These are phyloP conservation scores for Coemansia sp. DNA, from an alignment of 192 early-diverging fungal genomes.

Conservation along the genomic window DNA sequence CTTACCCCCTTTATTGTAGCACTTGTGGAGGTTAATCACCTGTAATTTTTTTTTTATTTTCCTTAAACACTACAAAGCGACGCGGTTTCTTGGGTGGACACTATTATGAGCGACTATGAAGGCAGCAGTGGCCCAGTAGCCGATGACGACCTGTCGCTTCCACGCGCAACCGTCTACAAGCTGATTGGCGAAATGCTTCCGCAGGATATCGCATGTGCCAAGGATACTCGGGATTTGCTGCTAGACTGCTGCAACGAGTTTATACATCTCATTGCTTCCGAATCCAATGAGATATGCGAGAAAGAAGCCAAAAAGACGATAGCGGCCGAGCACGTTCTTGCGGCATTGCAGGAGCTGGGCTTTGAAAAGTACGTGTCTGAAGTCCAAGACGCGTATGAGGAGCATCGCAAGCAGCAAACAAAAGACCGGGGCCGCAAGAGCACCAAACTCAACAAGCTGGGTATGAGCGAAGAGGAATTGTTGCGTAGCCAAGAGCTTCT, in stretches of 20 bases:
- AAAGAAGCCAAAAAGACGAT: constrained; percentile 97
- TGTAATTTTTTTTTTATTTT: too few species aligned
- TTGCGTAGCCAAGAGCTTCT: constrained; percentile 78
- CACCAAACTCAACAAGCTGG: constrained; percentile 73
- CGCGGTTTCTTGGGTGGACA: too few species aligned
- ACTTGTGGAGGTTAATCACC: too few species aligned
- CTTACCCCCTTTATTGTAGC: too few species aligned
- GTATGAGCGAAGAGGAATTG: constrained; percentile 83
- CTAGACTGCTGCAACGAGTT: constrained; percentile 97
- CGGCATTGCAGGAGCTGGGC: constrained; percentile 81
- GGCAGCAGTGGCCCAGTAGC: constrained; percentile 23
- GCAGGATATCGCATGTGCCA: constrained; percentile 83
- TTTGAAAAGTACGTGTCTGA: constrained; percentile 90
- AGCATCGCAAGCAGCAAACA: constrained; percentile 78
- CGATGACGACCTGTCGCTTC: constrained; percentile 89
- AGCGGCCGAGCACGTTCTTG: constrained; percentile 91
- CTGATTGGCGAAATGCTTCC: constrained; percentile 97
- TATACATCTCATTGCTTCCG: constrained; percentile 89
- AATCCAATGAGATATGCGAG: constrained; percentile 96
- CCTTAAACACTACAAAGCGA: too few species aligned
- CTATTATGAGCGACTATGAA: constrained; percentile 62
- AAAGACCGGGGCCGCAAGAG: constrained; percentile 80
- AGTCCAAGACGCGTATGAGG: constrained; percentile 82
- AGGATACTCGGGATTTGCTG: constrained; percentile 92
- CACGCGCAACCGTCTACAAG: constrained; percentile 92